phyloP scores from a whole-genome alignment of 1,139 yeast genomes.

The Hyphopichia fennica region DNA sequence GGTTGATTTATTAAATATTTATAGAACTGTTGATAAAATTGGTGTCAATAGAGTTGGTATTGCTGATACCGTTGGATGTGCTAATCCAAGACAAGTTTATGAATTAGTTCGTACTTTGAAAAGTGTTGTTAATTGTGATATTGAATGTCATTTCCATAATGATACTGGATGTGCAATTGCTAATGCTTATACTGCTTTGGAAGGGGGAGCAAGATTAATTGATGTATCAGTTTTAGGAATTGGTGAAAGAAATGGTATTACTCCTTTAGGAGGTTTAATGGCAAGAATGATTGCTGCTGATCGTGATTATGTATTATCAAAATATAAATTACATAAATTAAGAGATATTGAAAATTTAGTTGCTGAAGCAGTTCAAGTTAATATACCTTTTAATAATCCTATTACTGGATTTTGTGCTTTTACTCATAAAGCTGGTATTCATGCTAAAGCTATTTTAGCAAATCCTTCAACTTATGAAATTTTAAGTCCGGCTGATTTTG shows the following conservation, averaged over 20 bases:
- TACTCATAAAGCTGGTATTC: constrained; percentile 99
- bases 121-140: constrained; percentile 93
- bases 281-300: constrained; percentile 99
- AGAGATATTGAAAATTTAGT: constrained; percentile 95
- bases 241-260: constrained; percentile 98
- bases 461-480: constrained; percentile 98
- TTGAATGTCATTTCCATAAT: constrained; percentile 98
- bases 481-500: constrained; percentile 91
- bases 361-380: constrained; percentile 96
- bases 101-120: constrained; percentile 92
- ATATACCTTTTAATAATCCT: constrained; percentile 97
- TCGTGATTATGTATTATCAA: constrained; percentile 91
- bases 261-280: constrained; percentile 97
- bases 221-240: constrained; percentile 96
- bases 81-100: constrained; percentile 98
- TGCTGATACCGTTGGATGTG: constrained; percentile 99
- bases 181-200: constrained; percentile 95
- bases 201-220: constrained; percentile 94
- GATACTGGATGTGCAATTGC: constrained; percentile 99
- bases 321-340: constrained; percentile 93
- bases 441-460: constrained; percentile 97
- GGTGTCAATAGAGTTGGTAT: constrained; percentile 99
- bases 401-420: constrained; percentile 99
- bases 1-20: constrained; percentile 91
- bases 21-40: constrained; percentile 94